Evolutionary conservation across 2,329 filamentous ascomycete species (phyloP).

Genomic region (Cytospora schulzeri): DNA sequence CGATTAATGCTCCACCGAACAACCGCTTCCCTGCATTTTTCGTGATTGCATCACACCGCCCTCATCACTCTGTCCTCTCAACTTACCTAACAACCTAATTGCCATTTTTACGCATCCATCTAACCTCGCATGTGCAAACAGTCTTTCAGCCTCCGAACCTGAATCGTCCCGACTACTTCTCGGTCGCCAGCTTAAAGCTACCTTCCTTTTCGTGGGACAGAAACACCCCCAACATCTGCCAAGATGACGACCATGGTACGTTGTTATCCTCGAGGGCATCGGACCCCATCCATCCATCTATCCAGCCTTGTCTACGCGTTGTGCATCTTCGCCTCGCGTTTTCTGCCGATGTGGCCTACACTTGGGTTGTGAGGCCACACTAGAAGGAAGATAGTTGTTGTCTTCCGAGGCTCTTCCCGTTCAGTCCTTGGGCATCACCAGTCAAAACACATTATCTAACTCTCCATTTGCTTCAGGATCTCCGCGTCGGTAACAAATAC

Average conservation of each 20-base stretch:
- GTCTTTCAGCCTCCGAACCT: conserved; percentile 1
- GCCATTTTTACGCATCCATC: conserved; percentile 1
- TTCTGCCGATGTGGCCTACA: background rate
- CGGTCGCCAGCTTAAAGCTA: conserved; percentile 21
- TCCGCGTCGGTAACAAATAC: conserved; percentile 99
- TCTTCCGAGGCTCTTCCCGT: background rate
- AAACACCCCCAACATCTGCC: conserved; percentile 27
- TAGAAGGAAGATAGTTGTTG: no score
- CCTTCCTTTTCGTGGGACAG: conserved; percentile 27
- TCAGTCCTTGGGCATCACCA: background rate
- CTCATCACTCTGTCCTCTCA: background rate
- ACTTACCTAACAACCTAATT: background rate
- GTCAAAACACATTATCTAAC: conserved; percentile 20
- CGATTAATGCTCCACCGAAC: conserved; percentile 3
- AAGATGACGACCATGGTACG: conserved; percentile 58
- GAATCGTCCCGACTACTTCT: conserved; percentile 4
- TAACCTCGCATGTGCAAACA: conserved; percentile 8
- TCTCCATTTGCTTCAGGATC: conserved; percentile 64
- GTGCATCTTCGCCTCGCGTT: background rate
- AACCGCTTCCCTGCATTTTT: conserved; percentile 5
- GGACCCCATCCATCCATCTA: background rate
- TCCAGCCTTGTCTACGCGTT: background rate
- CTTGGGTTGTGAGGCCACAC: background rate
- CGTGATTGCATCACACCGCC: conserved; percentile 26
- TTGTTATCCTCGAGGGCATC: conserved; percentile 30